Evolutionary conservation across 225 moss, liverwort and hornwort species (phyloP).

Genomic region (Physcomitrellopsis africana): DNA sequence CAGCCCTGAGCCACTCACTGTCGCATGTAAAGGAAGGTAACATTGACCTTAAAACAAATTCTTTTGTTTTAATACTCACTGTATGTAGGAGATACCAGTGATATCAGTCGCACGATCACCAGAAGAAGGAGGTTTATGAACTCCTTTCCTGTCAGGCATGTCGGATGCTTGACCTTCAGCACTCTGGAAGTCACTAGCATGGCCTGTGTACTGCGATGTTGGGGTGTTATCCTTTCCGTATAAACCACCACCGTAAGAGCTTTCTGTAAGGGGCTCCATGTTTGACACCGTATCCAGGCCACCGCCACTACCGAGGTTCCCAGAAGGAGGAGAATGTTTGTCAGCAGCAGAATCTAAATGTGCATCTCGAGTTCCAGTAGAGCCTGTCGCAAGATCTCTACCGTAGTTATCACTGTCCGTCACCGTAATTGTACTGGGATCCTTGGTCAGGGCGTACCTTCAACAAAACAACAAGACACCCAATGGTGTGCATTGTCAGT

Average conservation of each 20-base stretch:
- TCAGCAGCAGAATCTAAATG: slow-evolving; percentile 52
- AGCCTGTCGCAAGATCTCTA: slow-evolving; percentile 50
- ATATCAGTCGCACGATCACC: slow-evolving; percentile 60
- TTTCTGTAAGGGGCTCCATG: slow-evolving; percentile 36
- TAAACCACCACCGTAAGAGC: slow-evolving; percentile 52
- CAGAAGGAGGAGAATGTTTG: slow-evolving; percentile 26
- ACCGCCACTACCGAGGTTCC: neutral
- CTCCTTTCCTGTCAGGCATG: slow-evolving; percentile 45
- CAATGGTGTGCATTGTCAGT: neutral
- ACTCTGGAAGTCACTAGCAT: slow-evolving; percentile 67
- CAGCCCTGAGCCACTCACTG: no score
- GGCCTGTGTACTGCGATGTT: slow-evolving; percentile 18
- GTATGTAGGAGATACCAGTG: slow-evolving; percentile 61
- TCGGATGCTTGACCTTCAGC: slow-evolving; percentile 62
- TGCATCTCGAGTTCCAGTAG: slow-evolving; percentile 53
- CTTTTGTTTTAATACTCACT: slow-evolving; percentile 23
- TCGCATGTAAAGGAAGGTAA: neutral
- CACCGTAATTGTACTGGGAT: slow-evolving; percentile 57
- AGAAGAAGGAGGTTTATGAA: slow-evolving; percentile 40
- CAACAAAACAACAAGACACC: slow-evolving; percentile 2
- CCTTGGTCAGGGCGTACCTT: slow-evolving; percentile 33
- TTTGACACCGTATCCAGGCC: slow-evolving; percentile 26
- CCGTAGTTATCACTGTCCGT: slow-evolving; percentile 42
- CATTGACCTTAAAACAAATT: no score
- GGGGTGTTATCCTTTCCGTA: slow-evolving; percentile 33